These are phyloP conservation scores for Hypomontagnella submonticulosa DNA, from an alignment of 495 filamentous ascomycete species.

Conservation along the genomic window DNA sequence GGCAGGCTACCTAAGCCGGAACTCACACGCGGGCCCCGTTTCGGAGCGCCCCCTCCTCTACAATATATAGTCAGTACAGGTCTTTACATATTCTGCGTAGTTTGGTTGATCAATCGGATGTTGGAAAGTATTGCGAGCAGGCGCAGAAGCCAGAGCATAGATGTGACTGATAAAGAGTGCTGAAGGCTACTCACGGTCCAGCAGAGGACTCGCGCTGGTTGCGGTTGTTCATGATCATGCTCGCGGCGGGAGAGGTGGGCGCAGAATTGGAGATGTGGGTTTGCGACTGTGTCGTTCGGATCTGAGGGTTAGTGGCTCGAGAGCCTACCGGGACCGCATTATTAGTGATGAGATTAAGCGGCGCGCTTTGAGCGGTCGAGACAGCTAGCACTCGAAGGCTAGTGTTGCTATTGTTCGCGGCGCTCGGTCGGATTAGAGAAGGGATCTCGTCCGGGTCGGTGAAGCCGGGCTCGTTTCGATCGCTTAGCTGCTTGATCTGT, in stretches of 20 bases:
- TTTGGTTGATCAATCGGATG: background rate
- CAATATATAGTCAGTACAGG: conserved; percentile 19
- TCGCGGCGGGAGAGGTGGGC: conserved; percentile 72
- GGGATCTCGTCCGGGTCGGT: conserved; percentile 80
- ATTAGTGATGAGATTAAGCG: conserved; percentile 60
- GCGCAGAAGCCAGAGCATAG: background rate
- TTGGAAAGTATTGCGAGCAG: background rate
- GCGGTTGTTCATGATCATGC: conserved; percentile 69
- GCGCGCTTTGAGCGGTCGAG: conserved; percentile 56
- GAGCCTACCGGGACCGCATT: conserved; percentile 52
- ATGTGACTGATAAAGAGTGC: background rate
- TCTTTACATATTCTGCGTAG: conserved; percentile 4
- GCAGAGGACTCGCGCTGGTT: conserved; percentile 80
- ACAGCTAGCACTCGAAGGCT: conserved; percentile 42
- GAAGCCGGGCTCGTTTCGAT: conserved; percentile 77
- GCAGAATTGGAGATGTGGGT: conserved; percentile 64
- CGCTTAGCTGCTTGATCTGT: conserved; percentile 84
- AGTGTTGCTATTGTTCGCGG: conserved; percentile 55
- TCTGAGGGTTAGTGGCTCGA: conserved; percentile 54
- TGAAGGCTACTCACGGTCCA: conserved; percentile 60
- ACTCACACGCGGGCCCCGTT: conserved; percentile 79
- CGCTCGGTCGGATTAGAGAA: conserved; percentile 74
- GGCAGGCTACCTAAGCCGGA: conserved; percentile 72
- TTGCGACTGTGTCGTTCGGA: conserved; percentile 54
- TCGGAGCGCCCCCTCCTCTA: conserved; percentile 62